Conservation (phyloP, 768 basidiomycete genomes). For the Pleurotus tuoliensis region DNA sequence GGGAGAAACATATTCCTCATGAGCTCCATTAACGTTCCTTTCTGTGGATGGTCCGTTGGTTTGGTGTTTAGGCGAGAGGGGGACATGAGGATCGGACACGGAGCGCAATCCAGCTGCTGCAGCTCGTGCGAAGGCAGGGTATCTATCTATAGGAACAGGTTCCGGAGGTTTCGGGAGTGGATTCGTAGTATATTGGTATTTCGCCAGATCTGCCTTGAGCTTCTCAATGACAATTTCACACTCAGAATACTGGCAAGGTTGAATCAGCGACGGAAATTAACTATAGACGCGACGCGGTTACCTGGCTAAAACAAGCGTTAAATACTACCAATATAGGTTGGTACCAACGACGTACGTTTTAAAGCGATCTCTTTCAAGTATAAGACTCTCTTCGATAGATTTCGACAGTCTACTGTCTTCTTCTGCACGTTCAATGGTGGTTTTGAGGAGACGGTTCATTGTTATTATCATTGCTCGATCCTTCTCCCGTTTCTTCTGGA, state of each 20-base stretch:
- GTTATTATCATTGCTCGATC: neutral
- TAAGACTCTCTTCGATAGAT: slow-evolving; percentile 4
- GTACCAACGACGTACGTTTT: slow-evolving; percentile 6
- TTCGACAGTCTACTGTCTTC: slow-evolving; percentile 5
- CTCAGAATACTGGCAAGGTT: slow-evolving; percentile 16
- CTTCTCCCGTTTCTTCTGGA: slow-evolving; percentile 9
- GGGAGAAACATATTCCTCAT: neutral
- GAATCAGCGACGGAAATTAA: neutral
- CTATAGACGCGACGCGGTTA: neutral
- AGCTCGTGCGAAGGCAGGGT: slow-evolving; percentile 32
- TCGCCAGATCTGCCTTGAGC: slow-evolving; percentile 26
- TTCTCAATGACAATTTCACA: slow-evolving; percentile 31
- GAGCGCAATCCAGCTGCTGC: neutral
- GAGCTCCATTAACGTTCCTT: neutral
- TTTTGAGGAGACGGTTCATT: slow-evolving; percentile 1
- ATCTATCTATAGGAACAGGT: slow-evolving; percentile 41
- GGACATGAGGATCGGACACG: neutral
- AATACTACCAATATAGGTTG: neutral
- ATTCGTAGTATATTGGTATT: slow-evolving; percentile 33
- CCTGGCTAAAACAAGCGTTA: neutral
- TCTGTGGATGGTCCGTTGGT: neutral
- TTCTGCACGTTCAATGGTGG: slow-evolving; percentile 1
- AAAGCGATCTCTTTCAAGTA: neutral
- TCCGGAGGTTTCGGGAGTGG: slow-evolving; percentile 57
- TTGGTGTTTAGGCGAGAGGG: neutral